Base-by-base conservation (phyloP, 2,329 filamentous ascomycete species). In the Venturia aucupariae region DNA sequence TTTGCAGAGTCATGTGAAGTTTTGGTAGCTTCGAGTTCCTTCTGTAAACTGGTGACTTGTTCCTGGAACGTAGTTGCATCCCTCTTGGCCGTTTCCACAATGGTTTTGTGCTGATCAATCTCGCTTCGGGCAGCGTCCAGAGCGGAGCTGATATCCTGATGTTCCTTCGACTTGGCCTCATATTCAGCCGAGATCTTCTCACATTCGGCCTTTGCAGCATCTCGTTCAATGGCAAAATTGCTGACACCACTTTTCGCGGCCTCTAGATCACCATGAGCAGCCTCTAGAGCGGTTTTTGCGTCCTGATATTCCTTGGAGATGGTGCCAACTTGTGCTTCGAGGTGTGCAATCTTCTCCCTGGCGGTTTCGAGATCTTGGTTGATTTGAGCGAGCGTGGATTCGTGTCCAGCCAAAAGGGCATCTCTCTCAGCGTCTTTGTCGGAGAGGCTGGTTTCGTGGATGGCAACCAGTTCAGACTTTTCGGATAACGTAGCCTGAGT, bases 181-280 rank as follows among this genome's bases (percentile, higher is more conserved):
- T 46, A 42, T n/a, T 46, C 61, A 32, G 61, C 61, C 19, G 61
- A 38, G 3, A 54, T 32, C 32, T 54, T 62, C 4, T 41, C 35
- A 11, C 27, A 27, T 27, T 41, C 35, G 11, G 59, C 38, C 35
- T 61, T 61, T 27, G 27, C 38, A 4, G 59, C 38, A 46, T 42
- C 42, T 15, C 38, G 59, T 19, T 61, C 42, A n/a, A 19, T 5
- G 6, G 59, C 42, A 30, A 42, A 27, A 27, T 61, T 24, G 59
- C n/a, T 62, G 44, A 48, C 46, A 8, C 32, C 30, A 32, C 17
- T 24, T 62, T 48, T 41, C 55, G 62, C 51, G 4, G 51, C 24
- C 38, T 64, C 62, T n/a, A 64, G n/a, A 59, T 64, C 61, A 48
- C 10, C 42, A 22, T 62, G 24, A 22, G 61, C 61, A 27, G 39